Percentiles rank a stretch among this genome's conserved stretches.
These are phyloP conservation scores for Suillus fuscotomentosus DNA, from an alignment of 768 basidiomycete genomes.

Conservation along the genomic window DNA sequence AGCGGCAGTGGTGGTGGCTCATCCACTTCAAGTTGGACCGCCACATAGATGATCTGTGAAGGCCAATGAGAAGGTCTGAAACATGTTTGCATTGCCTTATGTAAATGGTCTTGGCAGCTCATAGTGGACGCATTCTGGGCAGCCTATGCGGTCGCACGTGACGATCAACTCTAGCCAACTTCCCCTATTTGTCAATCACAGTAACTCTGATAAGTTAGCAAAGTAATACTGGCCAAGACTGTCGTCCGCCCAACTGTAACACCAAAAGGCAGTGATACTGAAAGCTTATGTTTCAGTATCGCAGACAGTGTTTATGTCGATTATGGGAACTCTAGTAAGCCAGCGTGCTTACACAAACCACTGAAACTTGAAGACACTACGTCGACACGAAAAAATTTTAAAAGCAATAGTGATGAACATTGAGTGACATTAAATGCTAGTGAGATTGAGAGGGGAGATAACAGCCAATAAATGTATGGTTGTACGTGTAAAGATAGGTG, in stretches of 20 bases:
- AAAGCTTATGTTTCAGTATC: too few species aligned
- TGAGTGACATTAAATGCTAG: slow-evolving; percentile 2
- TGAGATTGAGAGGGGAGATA: slow-evolving; percentile 23
- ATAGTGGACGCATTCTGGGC: too few species aligned
- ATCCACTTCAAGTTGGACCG: neutral
- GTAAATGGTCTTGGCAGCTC: neutral
- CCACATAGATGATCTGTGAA: neutral
- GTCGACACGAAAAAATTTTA: neutral
- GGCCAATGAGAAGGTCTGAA: slow-evolving; percentile 5
- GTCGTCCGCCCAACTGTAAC: too few species aligned
- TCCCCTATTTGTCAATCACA: neutral
- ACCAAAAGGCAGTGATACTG: too few species aligned
- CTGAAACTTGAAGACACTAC: neutral
- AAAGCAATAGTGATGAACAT: neutral
- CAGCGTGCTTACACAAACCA: too few species aligned
- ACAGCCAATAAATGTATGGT: slow-evolving; percentile 11
- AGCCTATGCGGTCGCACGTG: neutral
- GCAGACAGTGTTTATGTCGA: too few species aligned
- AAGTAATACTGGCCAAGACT: too few species aligned
- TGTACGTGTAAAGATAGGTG: slow-evolving; percentile 10
- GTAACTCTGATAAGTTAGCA: neutral
- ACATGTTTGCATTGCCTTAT: neutral
- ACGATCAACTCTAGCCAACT: neutral
- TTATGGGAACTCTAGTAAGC: too few species aligned
- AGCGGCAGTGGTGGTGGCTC: neutral